Evolutionary conservation across 306 rosid genomes (phyloP).

Genomic region (Potentilla sterilis): DNA sequence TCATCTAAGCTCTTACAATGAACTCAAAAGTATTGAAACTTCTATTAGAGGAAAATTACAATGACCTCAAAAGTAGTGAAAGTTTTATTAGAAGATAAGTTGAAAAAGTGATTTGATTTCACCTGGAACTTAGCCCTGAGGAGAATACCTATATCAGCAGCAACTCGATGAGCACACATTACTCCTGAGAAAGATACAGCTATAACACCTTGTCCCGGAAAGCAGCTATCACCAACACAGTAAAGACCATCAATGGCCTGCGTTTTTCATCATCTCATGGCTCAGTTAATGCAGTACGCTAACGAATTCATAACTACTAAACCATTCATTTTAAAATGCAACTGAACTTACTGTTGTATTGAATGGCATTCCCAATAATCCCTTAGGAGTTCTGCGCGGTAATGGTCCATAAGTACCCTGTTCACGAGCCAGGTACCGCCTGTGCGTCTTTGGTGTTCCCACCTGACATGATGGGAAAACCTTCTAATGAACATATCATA

Average conservation of each 20-base stretch:
- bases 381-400: slow-evolving; percentile 82
- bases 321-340: slow-evolving; percentile 17
- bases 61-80: neutral
- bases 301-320: slow-evolving; percentile 14
- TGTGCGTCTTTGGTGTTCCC: slow-evolving; percentile 94
- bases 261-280: slow-evolving; percentile 26
- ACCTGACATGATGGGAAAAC: slow-evolving; percentile 47
- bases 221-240: slow-evolving; percentile 99
- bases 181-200: slow-evolving; percentile 96
- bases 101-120: neutral
- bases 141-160: slow-evolving; percentile 83
- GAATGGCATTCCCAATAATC: slow-evolving; percentile 95
- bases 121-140: slow-evolving; percentile 14
- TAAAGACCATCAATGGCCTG: slow-evolving; percentile 87
- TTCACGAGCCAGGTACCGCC: slow-evolving; percentile 81
- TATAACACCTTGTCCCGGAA: slow-evolving; percentile 98
- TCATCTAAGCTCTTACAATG: too few relatives aligned
- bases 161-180: slow-evolving; percentile 96
- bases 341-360: slow-evolving; percentile 75
- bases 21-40: too few relatives aligned
- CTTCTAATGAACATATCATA: slow-evolving; percentile 3
- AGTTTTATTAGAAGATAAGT: neutral
- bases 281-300: slow-evolving; percentile 19
- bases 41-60: neutral
- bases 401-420: slow-evolving; percentile 94